Conservation (phyloP, 495 filamentous ascomycete genomes). For the Penicillium odoratum region DNA sequence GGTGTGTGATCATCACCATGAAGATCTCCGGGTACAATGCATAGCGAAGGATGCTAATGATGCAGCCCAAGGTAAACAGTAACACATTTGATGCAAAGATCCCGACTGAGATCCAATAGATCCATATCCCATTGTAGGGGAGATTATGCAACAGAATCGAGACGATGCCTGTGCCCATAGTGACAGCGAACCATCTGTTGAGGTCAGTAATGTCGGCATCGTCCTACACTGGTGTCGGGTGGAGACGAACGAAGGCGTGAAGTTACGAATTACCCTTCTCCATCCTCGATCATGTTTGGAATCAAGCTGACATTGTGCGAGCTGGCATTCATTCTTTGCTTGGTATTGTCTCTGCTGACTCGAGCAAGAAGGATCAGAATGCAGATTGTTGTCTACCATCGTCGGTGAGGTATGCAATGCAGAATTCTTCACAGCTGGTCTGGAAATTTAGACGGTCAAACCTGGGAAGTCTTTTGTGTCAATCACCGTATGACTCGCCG, state of each 20-base stretch:
- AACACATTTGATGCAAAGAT: constrained; percentile 57
- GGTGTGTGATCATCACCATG: constrained; percentile 55
- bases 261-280: constrained; percentile 48
- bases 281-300: constrained; percentile 42
- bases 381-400: not conserved
- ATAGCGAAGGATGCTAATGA: constrained; percentile 56
- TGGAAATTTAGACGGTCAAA: too few relatives aligned
- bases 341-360: not conserved
- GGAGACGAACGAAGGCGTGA: constrained; percentile 44
- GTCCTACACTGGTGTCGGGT: not conserved
- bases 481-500: not conserved
- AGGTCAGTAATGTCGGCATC: constrained; percentile 10
- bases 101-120: constrained; percentile 53
- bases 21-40: constrained; percentile 58
- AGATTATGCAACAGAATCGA: constrained; percentile 59
- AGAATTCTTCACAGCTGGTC: too few relatives aligned
- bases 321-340: not conserved
- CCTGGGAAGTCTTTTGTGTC: not conserved
- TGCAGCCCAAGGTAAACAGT: constrained; percentile 41
- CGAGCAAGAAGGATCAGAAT: not conserved
- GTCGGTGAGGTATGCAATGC: too few relatives aligned
- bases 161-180: constrained; percentile 67
- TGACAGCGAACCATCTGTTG: constrained; percentile 52
- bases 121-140: constrained; percentile 54
- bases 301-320: not conserved